A percentile compares a stretch with the other conserved stretches of the same genome.
Conservation (phyloP, 495 filamentous ascomycete species). For the Elasticomyces elasticus region DNA sequence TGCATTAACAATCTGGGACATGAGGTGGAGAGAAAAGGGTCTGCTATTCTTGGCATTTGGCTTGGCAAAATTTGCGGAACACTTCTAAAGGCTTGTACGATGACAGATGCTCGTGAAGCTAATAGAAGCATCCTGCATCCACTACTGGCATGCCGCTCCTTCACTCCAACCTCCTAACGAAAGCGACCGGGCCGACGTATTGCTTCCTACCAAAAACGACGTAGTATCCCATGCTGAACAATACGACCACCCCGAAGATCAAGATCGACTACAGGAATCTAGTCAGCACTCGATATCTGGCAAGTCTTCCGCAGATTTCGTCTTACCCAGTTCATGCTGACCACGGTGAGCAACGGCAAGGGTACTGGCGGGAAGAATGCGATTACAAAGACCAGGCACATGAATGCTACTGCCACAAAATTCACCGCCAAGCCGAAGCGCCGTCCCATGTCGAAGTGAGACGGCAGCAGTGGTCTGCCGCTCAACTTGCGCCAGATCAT, state of each 20-base stretch:
- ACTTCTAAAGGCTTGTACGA: too few species aligned
- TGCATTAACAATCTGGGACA: not conserved
- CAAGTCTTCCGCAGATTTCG: too few species aligned
- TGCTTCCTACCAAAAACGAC: constrained; percentile 18
- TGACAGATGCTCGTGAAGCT: too few species aligned
- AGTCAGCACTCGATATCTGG: too few species aligned
- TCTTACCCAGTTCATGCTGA: too few species aligned
- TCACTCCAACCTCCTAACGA: constrained; percentile 22
- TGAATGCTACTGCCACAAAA: constrained; percentile 35
- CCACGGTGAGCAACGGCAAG: too few species aligned
- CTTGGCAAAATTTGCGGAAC: too few species aligned
- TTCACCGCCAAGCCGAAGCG: constrained; percentile 35
- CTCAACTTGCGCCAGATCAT: constrained; percentile 19
- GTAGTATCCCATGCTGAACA: constrained; percentile 23
- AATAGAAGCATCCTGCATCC: too few species aligned
- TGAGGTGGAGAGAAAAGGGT: not conserved
- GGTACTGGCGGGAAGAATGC: constrained; percentile 40
- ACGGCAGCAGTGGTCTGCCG: constrained; percentile 23
- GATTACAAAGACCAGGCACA: constrained; percentile 37
- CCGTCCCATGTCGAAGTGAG: constrained; percentile 25
- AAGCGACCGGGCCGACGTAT: constrained; percentile 29
- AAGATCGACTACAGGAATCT: constrained; percentile 32
- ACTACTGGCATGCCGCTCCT: too few species aligned
- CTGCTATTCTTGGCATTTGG: not conserved
- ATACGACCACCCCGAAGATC: constrained; percentile 18